Evolutionary conservation across 345 rosid genomes (phyloP).

Genomic region (Eucalyptus globulus): DNA sequence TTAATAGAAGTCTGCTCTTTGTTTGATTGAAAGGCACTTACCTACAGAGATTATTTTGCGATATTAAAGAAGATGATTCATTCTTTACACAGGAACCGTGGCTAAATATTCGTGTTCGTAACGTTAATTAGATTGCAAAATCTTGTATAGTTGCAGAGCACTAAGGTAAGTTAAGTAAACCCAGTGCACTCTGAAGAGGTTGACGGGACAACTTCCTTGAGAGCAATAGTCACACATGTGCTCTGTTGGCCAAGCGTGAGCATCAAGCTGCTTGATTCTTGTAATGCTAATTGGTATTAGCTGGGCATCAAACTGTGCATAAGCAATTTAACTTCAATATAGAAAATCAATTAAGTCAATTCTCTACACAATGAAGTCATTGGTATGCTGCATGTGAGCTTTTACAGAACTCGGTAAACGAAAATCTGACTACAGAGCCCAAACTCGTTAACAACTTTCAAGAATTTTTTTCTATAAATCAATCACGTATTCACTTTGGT

Average conservation of each 20-base stretch:
- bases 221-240: background rate
- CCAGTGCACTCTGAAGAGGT: too few species aligned
- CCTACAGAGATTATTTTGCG: too few species aligned
- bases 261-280: background rate
- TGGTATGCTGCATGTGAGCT: background rate
- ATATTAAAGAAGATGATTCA: too few species aligned
- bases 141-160: background rate
- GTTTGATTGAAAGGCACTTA: too few species aligned
- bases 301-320: background rate
- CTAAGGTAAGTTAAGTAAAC: too few species aligned
- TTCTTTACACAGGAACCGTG: too few species aligned
- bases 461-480: background rate
- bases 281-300: background rate
- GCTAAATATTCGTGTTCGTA: too few species aligned
- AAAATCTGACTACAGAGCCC: background rate
- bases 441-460: background rate
- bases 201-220: background rate
- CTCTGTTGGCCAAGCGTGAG: background rate
- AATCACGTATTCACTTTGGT: too few species aligned
- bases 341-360: too few species aligned
- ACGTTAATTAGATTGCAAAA: too few species aligned
- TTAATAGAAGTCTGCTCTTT: too few species aligned
- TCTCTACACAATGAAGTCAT: background rate
- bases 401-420: background rate
- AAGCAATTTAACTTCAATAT: background rate